Evolutionary conservation across 306 rosid species (phyloP), one percentile per base, ranked within the genome.

Genomic region (Cicer chorassanicum): DNA sequence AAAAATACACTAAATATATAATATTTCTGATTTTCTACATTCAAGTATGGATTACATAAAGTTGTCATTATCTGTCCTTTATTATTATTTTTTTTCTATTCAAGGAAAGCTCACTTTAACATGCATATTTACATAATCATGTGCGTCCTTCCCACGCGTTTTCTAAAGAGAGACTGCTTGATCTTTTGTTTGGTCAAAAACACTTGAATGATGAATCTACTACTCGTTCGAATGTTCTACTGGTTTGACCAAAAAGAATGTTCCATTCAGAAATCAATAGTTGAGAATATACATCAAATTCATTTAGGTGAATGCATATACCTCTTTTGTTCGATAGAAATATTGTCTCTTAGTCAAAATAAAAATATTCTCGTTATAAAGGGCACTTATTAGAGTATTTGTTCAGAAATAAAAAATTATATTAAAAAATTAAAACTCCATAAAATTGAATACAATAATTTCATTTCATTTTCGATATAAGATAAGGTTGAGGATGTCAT

Each of bases 101-200:
- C 1, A 24, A 13, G 6, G 24, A 7, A 34, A 15, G 7, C 14
- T 0, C 41, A 65, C 42, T 50, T 75, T 39, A 70, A 42, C 53
- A 19, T 34, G 1, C 66, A 62, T 46, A 6, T 65, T 65, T 65
- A 19, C 77, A 46, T 68, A 75, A 59, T 72, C 81, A 73, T 41
- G 83, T 75, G 88, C 82, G 90, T 79, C 16, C 40, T 46, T 63
- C 9, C 36, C 34, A 87, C 83, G 88, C 84, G 64, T 75, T 79
- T 79, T 40, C 11, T 7, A 36, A 78, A 69, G 7, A 21, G 4
- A 11, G 53, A 51, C 41, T 36, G 59, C 21, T 65, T 59, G 9
- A 29, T 71, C 40, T 40, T 29, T 38, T 63, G 16, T 62, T 42
- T n/a, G 15, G 49, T 63, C 61, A 61, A 70, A 43, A 8, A 63